Evolutionary conservation across 108 stramenopile genomes (phyloP).

Genomic region (Craspedostauros australis): DNA sequence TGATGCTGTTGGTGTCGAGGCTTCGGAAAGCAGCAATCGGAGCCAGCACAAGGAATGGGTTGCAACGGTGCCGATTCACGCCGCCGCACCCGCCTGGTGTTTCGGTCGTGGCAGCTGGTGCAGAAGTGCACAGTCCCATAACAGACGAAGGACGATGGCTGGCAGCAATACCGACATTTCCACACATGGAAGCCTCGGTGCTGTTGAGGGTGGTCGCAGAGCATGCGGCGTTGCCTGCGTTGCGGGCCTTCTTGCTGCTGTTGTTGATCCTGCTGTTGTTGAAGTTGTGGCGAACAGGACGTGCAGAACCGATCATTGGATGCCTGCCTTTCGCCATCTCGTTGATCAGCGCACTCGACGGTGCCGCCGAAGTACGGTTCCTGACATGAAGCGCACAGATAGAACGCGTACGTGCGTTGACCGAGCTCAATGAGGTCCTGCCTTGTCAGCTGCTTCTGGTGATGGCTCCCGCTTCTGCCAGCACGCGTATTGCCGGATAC

Average conservation of each 20-base stretch:
- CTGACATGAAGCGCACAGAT: slow-evolving; percentile 50
- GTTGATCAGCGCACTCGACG: slow-evolving; percentile 53
- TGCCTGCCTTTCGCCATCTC: slow-evolving; percentile 20
- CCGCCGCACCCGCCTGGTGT: slow-evolving; percentile 20
- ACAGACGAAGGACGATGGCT: slow-evolving; percentile 44
- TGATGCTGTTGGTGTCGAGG: slow-evolving; percentile 19
- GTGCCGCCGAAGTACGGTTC: slow-evolving; percentile 75
- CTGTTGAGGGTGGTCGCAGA: slow-evolving; percentile 38
- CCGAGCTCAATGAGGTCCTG: slow-evolving; percentile 28
- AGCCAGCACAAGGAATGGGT: slow-evolving; percentile 42
- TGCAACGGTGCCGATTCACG: slow-evolving; percentile 15
- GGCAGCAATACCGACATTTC: slow-evolving; percentile 75
- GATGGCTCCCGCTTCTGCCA: neutral
- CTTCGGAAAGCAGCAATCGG: slow-evolving; percentile 47
- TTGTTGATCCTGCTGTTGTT: no score
- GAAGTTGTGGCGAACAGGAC: slow-evolving; percentile 46
- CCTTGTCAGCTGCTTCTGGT: neutral
- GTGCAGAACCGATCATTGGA: slow-evolving; percentile 36
- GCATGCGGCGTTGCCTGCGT: no score
- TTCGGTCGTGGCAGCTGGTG: slow-evolving; percentile 46
- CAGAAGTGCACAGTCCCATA: slow-evolving; percentile 69
- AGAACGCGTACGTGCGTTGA: slow-evolving; percentile 50
- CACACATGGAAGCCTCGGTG: slow-evolving; percentile 45
- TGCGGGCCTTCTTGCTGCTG: no score
- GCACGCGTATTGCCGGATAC: neutral